phyloP scores from a whole-genome alignment of 2,329 filamentous ascomycete species.

The Zymoseptoria passerinii region DNA sequence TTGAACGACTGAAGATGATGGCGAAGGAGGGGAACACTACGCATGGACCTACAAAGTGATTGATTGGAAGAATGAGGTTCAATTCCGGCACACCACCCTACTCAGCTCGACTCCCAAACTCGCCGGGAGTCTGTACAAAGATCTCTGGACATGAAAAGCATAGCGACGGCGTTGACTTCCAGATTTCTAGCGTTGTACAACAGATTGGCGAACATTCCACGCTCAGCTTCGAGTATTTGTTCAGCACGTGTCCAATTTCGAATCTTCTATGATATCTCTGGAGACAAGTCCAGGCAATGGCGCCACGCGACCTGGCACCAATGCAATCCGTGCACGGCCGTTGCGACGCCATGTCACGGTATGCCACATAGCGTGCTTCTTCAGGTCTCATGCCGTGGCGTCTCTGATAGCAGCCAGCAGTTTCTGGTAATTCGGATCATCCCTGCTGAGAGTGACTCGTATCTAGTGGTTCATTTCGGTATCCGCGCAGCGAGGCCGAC shows the following conservation, averaged over 20 bases:
- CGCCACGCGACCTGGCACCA: no score
- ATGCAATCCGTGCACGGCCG: no score
- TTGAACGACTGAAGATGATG: constrained; percentile 14
- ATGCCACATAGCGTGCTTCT: no score
- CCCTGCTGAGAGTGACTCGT: no score
- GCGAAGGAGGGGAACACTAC: not conserved
- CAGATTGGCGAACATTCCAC: not conserved
- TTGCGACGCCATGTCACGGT: no score
- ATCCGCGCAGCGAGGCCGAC: no score
- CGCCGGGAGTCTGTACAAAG: not conserved
- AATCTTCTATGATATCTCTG: no score
- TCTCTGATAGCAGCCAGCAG: no score
- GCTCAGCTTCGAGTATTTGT: not conserved
- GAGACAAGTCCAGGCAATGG: no score
- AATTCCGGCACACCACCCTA: not conserved
- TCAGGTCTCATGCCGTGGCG: no score
- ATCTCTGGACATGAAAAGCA: not conserved
- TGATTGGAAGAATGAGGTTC: not conserved
- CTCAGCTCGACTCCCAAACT: not conserved
- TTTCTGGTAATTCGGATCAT: no score
- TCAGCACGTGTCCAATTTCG: not conserved
- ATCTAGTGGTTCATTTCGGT: no score
- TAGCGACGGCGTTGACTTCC: not conserved
- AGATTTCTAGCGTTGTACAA: not conserved
- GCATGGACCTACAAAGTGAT: not conserved